Conservation (phyloP, 495 filamentous ascomycete genomes). For the Podospora didyma region DNA sequence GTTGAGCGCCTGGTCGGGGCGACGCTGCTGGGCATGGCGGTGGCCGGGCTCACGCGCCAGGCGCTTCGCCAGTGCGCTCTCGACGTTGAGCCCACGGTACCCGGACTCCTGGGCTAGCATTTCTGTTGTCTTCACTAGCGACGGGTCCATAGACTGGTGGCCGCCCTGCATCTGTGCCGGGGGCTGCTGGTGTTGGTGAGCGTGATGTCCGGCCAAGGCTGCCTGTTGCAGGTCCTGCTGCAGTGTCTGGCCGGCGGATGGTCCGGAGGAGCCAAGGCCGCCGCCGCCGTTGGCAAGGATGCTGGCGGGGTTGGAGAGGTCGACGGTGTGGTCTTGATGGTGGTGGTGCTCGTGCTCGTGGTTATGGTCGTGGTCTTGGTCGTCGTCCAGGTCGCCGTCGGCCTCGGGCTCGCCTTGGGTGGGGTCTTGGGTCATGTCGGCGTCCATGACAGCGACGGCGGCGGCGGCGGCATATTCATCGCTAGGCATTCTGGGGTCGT, state of each 20-base stretch:
- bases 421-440: conserved; percentile 20
- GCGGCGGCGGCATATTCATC: conserved; percentile 41
- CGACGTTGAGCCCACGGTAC: conserved; percentile 36
- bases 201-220: conserved; percentile 7
- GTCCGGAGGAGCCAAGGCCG: conserved; percentile 1
- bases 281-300: conserved; percentile 27
- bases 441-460: conserved; percentile 33
- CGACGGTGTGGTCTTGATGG: conserved; percentile 18
- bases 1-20: conserved; percentile 43
- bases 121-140: conserved; percentile 35
- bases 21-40: conserved; percentile 41
- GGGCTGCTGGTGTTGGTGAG: conserved; percentile 21
- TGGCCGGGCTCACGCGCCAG: conserved; percentile 40
- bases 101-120: conserved; percentile 38
- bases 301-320: conserved; percentile 25
- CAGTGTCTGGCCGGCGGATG: conserved; percentile 19
- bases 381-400: conserved; percentile 29
- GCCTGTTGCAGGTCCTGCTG: conserved; percentile 8
- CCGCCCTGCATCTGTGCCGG: conserved; percentile 13
- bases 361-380: conserved; percentile 21
- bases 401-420: conserved; percentile 28
- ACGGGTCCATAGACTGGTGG: conserved; percentile 27
- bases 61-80: conserved; percentile 46
- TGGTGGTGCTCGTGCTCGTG: conserved; percentile 24
- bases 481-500: conserved; percentile 33